Base-by-base conservation (phyloP, 2,329 filamentous ascomycete genomes). In the Helminthosporium solani region DNA sequence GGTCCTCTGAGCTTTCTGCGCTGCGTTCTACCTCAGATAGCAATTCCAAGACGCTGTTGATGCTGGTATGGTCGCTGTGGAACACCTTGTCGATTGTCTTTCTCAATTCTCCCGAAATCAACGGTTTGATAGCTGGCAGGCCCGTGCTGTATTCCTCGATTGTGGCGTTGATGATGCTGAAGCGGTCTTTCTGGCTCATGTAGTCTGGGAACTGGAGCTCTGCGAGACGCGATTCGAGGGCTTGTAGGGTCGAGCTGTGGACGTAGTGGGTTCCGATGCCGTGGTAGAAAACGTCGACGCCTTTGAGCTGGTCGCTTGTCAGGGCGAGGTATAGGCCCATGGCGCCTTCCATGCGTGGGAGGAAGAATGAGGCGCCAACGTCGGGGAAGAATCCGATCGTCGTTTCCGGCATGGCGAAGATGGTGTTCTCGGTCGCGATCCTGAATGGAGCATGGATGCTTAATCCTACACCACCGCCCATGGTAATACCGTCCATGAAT, bases 301-400 rank as follows among this genome's bases (percentile, higher is more conserved):
- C 94, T 50, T 79, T 84, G 52, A 99, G 75, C 53, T 83, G 82
- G 65, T 92, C 87, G 65, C 90, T 94, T 7, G 94, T 99, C 53
- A 99, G 78, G 16, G 90, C 94, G 34, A 99, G 84, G 72, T 97
- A 99, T 16, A 88, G 96, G 46, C 94, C 94, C 45, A 95, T 73
- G 48, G 84, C 77, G 40, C 94, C 94, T 61, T 95, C 84, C 78
- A 99, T 84, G 53, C 90, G 82, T 14, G 94, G 89, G 43, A 99
- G 78, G 78, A 97, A 97, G 77, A 97, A 99, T 9, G 89, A 95
- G 25, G 87, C 95, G 50, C 94, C 94, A 39, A 99, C 94, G 64
- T 99, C 95, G 6, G 95, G 94, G 79, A 99, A 99, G 78, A 97
- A 96, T 31, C 94, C 94, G 65, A 99, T 99, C 7, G 84, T 95